These are phyloP conservation scores for Ogataea philodendri DNA, from an alignment of 805 yeast species.

Conservation along the genomic window DNA sequence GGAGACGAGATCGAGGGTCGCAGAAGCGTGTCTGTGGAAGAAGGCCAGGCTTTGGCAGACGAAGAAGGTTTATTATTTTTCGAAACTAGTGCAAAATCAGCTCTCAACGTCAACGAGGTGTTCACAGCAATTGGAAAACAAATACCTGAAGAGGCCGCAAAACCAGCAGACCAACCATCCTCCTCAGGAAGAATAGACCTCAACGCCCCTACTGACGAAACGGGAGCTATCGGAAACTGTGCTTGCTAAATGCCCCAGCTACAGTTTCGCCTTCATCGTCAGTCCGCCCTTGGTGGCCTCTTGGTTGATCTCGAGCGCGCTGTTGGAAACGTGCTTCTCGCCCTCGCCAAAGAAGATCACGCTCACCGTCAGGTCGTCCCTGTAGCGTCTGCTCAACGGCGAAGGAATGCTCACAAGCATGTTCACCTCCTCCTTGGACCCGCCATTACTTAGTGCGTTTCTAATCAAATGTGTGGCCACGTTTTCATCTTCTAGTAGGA, in stretches of 20 bases:
- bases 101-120: conserved; percentile 85
- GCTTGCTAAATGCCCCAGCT: conserved; percentile 32
- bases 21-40: conserved; percentile 80
- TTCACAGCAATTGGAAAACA: conserved; percentile 86
- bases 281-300: conserved; percentile 60
- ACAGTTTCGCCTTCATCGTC: conserved; percentile 12
- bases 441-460: conserved; percentile 86
- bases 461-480: conserved; percentile 91
- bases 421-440: conserved; percentile 81
- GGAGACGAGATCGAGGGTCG: conserved; percentile 49
- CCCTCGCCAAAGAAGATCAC: conserved; percentile 82
- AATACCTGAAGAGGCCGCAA: conserved; percentile 52
- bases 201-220: conserved; percentile 33
- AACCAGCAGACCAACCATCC: conserved; percentile 18
- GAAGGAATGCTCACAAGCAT: conserved; percentile 88
- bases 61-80: conserved; percentile 89
- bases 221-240: conserved; percentile 28
- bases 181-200: conserved; percentile 36
- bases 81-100: conserved; percentile 93
- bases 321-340: conserved; percentile 44
- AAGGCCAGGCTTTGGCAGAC: conserved; percentile 82
- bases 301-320: conserved; percentile 53
- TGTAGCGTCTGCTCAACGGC: conserved; percentile 84
- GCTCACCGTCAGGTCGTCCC: conserved; percentile 95
- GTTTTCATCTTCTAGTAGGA: conserved; percentile 75